Conservation (phyloP, 2,329 filamentous ascomycete genomes). For the Shiraia bambusicola region DNA sequence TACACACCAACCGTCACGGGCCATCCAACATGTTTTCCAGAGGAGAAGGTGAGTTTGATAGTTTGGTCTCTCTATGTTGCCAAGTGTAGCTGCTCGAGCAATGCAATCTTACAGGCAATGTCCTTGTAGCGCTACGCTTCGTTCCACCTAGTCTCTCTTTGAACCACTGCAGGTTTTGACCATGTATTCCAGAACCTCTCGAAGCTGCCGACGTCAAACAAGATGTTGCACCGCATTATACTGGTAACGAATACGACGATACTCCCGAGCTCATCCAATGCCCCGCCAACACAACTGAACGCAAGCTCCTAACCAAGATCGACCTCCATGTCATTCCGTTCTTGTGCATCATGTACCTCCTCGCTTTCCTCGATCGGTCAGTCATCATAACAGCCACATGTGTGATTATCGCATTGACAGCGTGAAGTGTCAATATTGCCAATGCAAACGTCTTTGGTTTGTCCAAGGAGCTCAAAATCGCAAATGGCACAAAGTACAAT, state of each 20-base stretch:
- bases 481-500: constrained; percentile 50
- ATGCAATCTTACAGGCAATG: not conserved
- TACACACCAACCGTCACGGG: constrained; percentile 7
- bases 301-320: constrained; percentile 48
- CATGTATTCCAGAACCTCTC: constrained; percentile 15
- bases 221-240: constrained; percentile 23
- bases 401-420: not conserved
- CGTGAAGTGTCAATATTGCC: constrained; percentile 52
- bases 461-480: constrained; percentile 48
- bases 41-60: constrained; percentile 34
- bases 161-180: constrained; percentile 10
- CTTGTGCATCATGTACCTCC: constrained; percentile 54
- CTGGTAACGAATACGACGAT: constrained; percentile 42
- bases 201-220: constrained; percentile 21
- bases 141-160: not conserved
- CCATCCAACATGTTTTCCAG: constrained; percentile 31
- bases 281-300: constrained; percentile 53
- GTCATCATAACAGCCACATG: not conserved
- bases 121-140: not conserved
- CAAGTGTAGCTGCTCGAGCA: constrained; percentile 4
- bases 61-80: constrained; percentile 6
- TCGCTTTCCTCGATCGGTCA: constrained; percentile 51
- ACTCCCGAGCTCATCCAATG: constrained; percentile 44
- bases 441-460: constrained; percentile 57
- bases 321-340: constrained; percentile 54